Evolutionary conservation across 2,329 filamentous ascomycete species (phyloP).

Genomic region (Cercospora sp.): DNA sequence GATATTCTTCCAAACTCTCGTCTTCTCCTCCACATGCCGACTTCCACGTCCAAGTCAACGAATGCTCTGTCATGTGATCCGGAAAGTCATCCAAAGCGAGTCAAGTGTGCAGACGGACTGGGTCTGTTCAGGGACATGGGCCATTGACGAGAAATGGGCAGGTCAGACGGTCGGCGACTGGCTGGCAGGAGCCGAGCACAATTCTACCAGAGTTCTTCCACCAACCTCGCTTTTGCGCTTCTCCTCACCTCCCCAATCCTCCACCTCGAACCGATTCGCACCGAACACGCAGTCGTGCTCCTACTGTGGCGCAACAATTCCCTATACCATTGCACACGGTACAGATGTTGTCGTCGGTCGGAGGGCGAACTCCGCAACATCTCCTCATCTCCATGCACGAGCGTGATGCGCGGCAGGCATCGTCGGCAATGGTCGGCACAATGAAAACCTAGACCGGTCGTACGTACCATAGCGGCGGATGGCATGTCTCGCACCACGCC

Average conservation of each 20-base stretch:
- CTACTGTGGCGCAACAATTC: not conserved
- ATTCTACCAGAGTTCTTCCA: constrained; percentile 6
- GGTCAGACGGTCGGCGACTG: not conserved
- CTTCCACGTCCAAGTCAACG: not conserved
- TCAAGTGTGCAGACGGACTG: constrained; percentile 3
- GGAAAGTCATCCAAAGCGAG: not conserved
- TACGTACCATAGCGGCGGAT: not conserved
- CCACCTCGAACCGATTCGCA: not conserved
- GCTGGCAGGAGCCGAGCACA: not conserved
- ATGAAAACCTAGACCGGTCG: not conserved
- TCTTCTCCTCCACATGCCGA: constrained; percentile 11
- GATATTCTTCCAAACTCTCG: not conserved
- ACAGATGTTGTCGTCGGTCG: not conserved
- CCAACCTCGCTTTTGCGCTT: constrained; percentile 1
- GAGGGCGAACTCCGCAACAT: not conserved
- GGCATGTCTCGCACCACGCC: not conserved
- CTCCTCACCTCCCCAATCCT: not conserved
- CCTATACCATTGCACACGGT: not conserved
- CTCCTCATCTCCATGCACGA: constrained; percentile 7
- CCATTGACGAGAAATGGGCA: not conserved
- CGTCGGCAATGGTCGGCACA: constrained; percentile 10
- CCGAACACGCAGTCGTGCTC: not conserved
- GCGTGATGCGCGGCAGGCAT: constrained; percentile 13
- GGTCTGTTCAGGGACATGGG: not conserved
- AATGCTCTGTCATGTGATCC: not conserved